A percentile compares a stretch with the other conserved stretches of the same genome.
phyloP scores from a whole-genome alignment of 352 stramenopile genomes.

The Phytophthora multivora region DNA sequence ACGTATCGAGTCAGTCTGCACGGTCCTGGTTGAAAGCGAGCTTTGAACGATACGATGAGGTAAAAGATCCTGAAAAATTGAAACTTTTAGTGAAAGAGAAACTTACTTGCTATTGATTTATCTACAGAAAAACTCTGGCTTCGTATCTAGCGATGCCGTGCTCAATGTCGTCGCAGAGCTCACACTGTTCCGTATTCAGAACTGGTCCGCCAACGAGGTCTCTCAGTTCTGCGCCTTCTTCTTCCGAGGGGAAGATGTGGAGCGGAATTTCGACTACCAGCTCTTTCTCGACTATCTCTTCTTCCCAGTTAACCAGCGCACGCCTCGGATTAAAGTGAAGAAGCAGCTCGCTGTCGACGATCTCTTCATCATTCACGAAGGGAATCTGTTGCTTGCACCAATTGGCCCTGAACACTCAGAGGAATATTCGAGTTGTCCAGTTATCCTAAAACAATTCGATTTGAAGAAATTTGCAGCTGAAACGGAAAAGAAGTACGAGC shows the following conservation, averaged over 20 bases:
- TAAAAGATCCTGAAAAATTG: conserved; percentile 7
- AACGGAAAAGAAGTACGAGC: conserved; percentile 5
- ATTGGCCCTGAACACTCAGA: conserved; percentile 7
- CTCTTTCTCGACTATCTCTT: conserved; percentile 64
- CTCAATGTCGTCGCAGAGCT: conserved; percentile 39
- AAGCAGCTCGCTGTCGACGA: conserved; percentile 16
- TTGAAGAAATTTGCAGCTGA: conserved; percentile 1
- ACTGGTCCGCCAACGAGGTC: conserved; percentile 37
- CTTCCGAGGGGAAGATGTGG: conserved; percentile 21
- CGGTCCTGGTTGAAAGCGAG: conserved; percentile 17
- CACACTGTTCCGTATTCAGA: conserved; percentile 32
- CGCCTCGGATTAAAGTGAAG: conserved; percentile 22
- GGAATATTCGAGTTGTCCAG: neutral
- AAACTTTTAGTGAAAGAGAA: neutral
- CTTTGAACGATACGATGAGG: conserved; percentile 43
- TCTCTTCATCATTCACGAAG: conserved; percentile 27
- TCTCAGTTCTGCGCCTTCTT: conserved; percentile 48
- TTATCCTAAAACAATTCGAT: conserved; percentile 29
- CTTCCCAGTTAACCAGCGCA: conserved; percentile 40
- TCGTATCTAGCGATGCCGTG: conserved; percentile 32
- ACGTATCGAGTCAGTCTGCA: conserved; percentile 7
- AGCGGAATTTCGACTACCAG: conserved; percentile 43
- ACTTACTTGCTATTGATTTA: neutral
- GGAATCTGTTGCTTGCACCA: conserved; percentile 8
- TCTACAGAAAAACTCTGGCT: conserved; percentile 18